Evolutionary conservation across 495 filamentous ascomycete genomes (phyloP).

Genomic region (Sporormia fimetaria): DNA sequence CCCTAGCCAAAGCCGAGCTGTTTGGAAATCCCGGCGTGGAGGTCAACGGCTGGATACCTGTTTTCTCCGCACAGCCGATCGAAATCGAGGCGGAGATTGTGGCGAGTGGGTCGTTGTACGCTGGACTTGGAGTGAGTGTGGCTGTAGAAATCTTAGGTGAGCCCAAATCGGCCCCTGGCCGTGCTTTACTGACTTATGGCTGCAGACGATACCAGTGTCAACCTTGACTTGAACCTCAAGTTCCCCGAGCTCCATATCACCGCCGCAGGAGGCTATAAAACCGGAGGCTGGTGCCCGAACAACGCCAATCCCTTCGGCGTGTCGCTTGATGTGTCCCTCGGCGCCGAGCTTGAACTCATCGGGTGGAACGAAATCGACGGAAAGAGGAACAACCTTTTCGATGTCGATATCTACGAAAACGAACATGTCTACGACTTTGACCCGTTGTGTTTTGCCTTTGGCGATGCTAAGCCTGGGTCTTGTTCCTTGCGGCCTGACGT

Average conservation of each 20-base stretch:
- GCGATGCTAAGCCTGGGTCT: background rate
- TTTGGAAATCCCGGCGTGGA: background rate
- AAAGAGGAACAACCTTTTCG: conserved; percentile 2
- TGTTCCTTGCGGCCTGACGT: background rate
- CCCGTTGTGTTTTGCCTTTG: background rate
- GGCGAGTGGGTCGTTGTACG: background rate
- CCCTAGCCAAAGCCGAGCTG: conserved; percentile 1
- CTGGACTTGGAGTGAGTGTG: background rate
- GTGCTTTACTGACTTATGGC: background rate
- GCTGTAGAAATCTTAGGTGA: background rate
- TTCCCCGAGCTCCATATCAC: background rate
- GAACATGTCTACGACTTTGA: conserved; percentile 1
- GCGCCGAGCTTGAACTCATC: background rate
- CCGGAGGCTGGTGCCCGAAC: conserved; percentile 1
- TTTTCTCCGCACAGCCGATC: background rate
- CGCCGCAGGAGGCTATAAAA: background rate
- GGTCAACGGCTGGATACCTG: conserved; percentile 2
- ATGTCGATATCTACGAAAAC: conserved; percentile 3
- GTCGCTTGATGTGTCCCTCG: background rate
- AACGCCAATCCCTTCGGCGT: conserved; percentile 4
- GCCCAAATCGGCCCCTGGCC: background rate
- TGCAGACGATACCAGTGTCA: background rate
- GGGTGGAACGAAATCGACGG: conserved; percentile 3
- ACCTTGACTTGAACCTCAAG: conserved; percentile 2
- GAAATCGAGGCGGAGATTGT: background rate